Base-by-base conservation (phyloP, 2,329 filamentous ascomycete species). In the Coniochaeta sp. region DNA sequence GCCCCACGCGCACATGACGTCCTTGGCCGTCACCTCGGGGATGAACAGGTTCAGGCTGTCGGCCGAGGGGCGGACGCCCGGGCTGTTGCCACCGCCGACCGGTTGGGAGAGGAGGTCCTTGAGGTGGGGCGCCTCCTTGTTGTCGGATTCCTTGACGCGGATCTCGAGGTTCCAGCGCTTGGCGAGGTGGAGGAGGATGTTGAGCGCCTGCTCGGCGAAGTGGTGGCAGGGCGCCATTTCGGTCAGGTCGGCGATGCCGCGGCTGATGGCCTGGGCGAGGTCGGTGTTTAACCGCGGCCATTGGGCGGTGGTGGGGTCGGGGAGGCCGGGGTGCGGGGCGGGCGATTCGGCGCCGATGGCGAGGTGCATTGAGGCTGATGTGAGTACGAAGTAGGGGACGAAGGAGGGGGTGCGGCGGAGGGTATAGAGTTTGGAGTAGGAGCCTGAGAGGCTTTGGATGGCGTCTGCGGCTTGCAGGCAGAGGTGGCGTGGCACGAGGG, bases 221-320 rank as follows among this genome's bases (percentile, higher is more conserved):
- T 79, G 75, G 57, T 83, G 79, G 51, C 79, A 82, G 0, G 76
- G 75, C 0, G 76, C 75, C 82, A 85, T 85, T 57, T 83, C 78
- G 1, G 75, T 75, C 14, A 85, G 67, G 55, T 83, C 78, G 2
- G 73, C 65, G 30, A 85, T 79, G 12, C 79, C 79, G 51, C 79
- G 76, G 9, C 66, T 71, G 30, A 85, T 71, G 1, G 73, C 67
- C 28, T 74, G 69, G 2, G 68, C 61, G 2, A 75, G 73, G 9
- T 62, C 67, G 1, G 73, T 64, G 49, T 72, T 68, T 7, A 71
- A 58, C 54, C 45, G 58, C 50, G 26, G 53, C 32, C 32, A 57
- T 49, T 45, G 58, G 38, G 33, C n/a, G 48, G 53, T 56, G 13
- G 63, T 60, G 7, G 54, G 49, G 16, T 50, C 47, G 20, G 12